A percentile compares a stretch with the other conserved stretches of the same genome.
Conservation (phyloP, 2,329 filamentous ascomycete species). For the Colletotrichum theobromicola region DNA sequence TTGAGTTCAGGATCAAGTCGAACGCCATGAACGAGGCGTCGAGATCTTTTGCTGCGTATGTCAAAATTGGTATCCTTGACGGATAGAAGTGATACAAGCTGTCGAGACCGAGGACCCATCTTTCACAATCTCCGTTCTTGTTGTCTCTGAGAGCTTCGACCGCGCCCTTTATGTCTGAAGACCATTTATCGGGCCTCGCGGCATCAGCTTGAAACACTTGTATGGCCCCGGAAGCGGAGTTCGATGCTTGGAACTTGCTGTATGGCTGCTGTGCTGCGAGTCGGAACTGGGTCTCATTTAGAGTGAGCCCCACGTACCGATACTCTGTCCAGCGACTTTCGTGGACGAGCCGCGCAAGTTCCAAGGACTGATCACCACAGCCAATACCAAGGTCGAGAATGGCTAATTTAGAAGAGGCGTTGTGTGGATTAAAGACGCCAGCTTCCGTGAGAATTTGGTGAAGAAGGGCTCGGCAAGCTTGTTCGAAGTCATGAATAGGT, state of each 20-base stretch:
- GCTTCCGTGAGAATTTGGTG: constrained; percentile 49
- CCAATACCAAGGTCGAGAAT: constrained; percentile 63
- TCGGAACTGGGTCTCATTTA: constrained; percentile 50
- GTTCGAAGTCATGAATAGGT: constrained; percentile 40
- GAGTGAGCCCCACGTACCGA: constrained; percentile 58
- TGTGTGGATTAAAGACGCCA: constrained; percentile 35
- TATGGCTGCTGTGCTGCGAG: constrained; percentile 35
- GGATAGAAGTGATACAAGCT: constrained; percentile 63
- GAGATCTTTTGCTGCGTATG: constrained; percentile 43
- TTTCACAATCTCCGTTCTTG: constrained; percentile 28
- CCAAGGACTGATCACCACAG: constrained; percentile 62
- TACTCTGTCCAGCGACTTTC: constrained; percentile 30
- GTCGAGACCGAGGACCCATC: constrained; percentile 62
- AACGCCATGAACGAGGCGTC: constrained; percentile 59
- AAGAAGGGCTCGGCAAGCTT: constrained; percentile 55
- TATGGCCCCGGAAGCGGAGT: constrained; percentile 24
- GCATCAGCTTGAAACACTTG: constrained; percentile 55
- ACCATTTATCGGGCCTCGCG: constrained; percentile 50
- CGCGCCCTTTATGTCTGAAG: constrained; percentile 23
- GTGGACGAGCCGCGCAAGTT: constrained; percentile 39
- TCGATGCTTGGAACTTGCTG: constrained; percentile 23
- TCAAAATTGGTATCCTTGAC: constrained; percentile 51
- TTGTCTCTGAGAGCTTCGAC: constrained; percentile 27
- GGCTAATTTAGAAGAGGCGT: constrained; percentile 26
- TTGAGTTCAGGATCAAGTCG: constrained; percentile 50